A percentile compares a stretch with the other conserved stretches of the same genome.
Evolutionary conservation across 257 asterid species (phyloP).

Genomic region (Oldenlandia corymbosa): DNA sequence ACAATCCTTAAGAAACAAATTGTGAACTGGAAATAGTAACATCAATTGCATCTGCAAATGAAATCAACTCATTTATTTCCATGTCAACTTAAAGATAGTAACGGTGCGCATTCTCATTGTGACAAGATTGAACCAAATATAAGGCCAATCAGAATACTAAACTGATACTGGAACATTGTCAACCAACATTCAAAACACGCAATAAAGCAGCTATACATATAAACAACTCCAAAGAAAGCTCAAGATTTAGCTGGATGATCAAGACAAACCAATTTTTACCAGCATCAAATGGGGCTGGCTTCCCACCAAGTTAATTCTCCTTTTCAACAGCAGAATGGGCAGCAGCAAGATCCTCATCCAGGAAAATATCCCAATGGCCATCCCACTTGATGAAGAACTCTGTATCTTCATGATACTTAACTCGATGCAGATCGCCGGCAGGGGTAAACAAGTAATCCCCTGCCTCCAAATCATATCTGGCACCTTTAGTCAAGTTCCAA

Average conservation of each 20-base stretch:
- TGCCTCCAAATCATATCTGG: slow-evolving; percentile 47
- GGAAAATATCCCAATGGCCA: slow-evolving; percentile 78
- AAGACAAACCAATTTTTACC: background rate
- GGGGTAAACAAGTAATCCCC: slow-evolving; percentile 86
- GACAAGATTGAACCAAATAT: background rate
- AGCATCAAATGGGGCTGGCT: background rate
- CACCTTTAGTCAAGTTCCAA: slow-evolving; percentile 75
- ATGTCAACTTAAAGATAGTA: background rate
- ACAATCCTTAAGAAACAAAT: background rate
- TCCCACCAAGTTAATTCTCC: slow-evolving; percentile 8
- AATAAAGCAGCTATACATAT: background rate
- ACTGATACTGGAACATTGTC: background rate
- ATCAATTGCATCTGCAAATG: background rate
- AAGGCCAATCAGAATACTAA: background rate
- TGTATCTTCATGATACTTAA: slow-evolving; percentile 67
- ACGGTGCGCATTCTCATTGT: background rate
- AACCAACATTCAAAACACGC: background rate
- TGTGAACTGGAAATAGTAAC: background rate
- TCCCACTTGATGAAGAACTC: slow-evolving; percentile 96
- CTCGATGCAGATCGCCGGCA: slow-evolving; percentile 80
- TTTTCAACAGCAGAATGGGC: slow-evolving; percentile 60
- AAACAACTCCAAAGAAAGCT: background rate
- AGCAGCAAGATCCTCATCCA: slow-evolving; percentile 72
- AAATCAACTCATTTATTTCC: background rate
- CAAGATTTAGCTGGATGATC: background rate